phyloP scores from a whole-genome alignment of 805 yeast species.

The Teunomyces atbi region DNA sequence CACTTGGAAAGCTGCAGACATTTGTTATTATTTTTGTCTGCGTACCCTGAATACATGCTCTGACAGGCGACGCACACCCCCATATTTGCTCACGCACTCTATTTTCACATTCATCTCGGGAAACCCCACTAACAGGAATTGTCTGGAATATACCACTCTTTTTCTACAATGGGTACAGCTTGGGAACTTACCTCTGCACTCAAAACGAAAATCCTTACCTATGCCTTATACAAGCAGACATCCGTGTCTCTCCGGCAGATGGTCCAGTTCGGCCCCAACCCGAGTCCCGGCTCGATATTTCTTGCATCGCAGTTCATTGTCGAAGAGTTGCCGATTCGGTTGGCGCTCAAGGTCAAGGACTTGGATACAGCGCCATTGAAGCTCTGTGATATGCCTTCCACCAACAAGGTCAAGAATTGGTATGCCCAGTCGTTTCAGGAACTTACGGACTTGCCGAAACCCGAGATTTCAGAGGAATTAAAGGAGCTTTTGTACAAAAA shows the following conservation, averaged over 20 bases:
- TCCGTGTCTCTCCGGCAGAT: constrained; percentile 82
- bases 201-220: constrained; percentile 55
- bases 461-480: constrained; percentile 46
- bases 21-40: not conserved
- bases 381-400: constrained; percentile 68
- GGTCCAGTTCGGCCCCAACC: constrained; percentile 86
- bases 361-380: constrained; percentile 78
- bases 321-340: constrained; percentile 81
- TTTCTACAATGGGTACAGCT: constrained; percentile 34
- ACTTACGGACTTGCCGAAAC: constrained; percentile 62
- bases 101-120: not conserved
- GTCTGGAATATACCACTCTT: constrained; percentile 1
- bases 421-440: constrained; percentile 89
- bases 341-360: constrained; percentile 84
- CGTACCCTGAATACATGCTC: not conserved
- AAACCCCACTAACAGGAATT: constrained; percentile 1
- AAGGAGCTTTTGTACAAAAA: constrained; percentile 30
- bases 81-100: constrained; percentile 1
- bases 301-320: constrained; percentile 82
- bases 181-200: constrained; percentile 53
- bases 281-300: constrained; percentile 74
- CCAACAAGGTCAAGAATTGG: constrained; percentile 79
- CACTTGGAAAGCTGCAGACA: not conserved
- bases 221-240: constrained; percentile 76
- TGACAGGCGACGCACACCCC: not conserved